Conservation (phyloP, 768 basidiomycete genomes). For the Kwoniella heveanensis region DNA sequence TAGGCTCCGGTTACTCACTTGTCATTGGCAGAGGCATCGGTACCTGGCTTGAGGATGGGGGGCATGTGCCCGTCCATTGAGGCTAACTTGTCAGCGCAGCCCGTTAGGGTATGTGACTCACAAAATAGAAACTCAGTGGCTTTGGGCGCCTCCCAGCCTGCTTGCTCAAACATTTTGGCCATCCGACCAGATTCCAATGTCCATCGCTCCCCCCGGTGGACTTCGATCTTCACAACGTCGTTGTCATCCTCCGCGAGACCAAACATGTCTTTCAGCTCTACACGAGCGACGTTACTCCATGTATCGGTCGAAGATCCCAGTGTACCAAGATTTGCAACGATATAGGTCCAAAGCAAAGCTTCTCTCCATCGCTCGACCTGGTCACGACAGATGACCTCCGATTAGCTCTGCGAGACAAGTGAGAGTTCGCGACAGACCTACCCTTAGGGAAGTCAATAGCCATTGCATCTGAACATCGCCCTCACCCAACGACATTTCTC, state of each 20-base stretch:
- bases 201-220: conserved; percentile 45
- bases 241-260: conserved; percentile 36
- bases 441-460: conserved; percentile 42
- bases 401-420: too few species aligned
- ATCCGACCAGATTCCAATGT: conserved; percentile 43
- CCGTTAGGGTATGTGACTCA: conserved; percentile 23
- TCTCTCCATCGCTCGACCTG: conserved; percentile 54
- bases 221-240: conserved; percentile 44
- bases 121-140: conserved; percentile 51
- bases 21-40: conserved; percentile 15
- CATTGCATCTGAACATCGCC: conserved; percentile 54
- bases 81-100: conserved; percentile 19
- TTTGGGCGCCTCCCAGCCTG: conserved; percentile 50
- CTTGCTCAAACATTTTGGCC: conserved; percentile 35
- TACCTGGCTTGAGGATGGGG: conserved; percentile 33
- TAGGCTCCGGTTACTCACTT: conserved; percentile 17
- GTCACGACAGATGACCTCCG: conserved; percentile 3
- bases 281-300: conserved; percentile 37
- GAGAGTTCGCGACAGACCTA: too few species aligned
- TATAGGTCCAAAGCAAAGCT: conserved; percentile 55
- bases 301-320: conserved; percentile 23
- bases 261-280: conserved; percentile 43
- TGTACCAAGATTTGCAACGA: conserved; percentile 44
- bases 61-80: conserved; percentile 54
- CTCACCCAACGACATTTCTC: conserved; percentile 45